phyloP scores from a whole-genome alignment of 116 monocot species.

The Trichopus zeylanicus region DNA sequence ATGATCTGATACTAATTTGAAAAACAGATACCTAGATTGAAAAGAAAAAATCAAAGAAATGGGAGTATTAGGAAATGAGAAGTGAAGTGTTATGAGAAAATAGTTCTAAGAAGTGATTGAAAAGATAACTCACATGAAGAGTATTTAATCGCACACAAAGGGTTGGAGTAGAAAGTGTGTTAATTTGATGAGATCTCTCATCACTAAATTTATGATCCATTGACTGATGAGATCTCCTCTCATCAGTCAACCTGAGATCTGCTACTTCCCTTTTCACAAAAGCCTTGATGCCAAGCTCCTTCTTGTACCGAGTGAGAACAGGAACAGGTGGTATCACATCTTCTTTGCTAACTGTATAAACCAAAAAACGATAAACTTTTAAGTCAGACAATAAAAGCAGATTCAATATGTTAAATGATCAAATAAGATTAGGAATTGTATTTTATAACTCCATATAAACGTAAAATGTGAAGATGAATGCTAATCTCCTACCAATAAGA shows the following conservation, averaged over 20 bases:
- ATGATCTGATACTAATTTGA: too few relatives aligned
- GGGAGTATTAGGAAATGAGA: background rate
- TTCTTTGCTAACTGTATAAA: slow-evolving; percentile 60
- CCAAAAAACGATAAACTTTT: slow-evolving; percentile 3
- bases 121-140: slow-evolving; percentile 59
- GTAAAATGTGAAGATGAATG: too few relatives aligned
- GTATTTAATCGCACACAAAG: slow-evolving; percentile 87
- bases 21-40: too few relatives aligned
- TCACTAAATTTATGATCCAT: slow-evolving; percentile 41
- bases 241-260: slow-evolving; percentile 47
- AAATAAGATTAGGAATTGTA: too few relatives aligned
- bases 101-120: background rate
- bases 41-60: background rate
- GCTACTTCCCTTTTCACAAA: slow-evolving; percentile 70
- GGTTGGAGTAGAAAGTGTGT: slow-evolving; percentile 42
- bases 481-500: too few relatives aligned
- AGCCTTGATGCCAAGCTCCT: slow-evolving; percentile 68
- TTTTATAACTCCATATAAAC: too few relatives aligned
- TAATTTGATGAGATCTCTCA: slow-evolving; percentile 69
- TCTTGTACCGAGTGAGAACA: slow-evolving; percentile 78
- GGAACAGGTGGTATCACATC: slow-evolving; percentile 87
- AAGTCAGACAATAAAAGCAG: background rate
- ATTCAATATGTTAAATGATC: background rate
- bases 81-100: background rate
- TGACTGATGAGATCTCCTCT: slow-evolving; percentile 38